phyloP scores from a whole-genome alignment of 2,329 filamentous ascomycete species.

The Talaromyces verruculosus region DNA sequence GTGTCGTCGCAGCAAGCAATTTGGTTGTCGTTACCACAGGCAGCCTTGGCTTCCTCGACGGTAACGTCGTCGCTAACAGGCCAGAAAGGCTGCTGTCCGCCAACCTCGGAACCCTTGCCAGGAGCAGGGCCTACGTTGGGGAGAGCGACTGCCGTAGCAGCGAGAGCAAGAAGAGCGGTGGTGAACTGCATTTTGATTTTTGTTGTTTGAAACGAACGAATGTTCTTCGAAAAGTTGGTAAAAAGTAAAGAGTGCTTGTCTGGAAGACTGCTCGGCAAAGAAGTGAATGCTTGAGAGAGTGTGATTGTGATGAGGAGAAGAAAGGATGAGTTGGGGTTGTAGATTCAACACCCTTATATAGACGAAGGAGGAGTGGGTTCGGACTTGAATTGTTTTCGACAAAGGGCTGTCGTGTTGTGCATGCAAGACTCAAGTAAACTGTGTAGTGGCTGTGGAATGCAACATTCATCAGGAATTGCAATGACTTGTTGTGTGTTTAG shows the following conservation, averaged over 20 bases:
- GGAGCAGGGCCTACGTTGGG: conserved; percentile 26
- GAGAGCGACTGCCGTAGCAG: conserved; percentile 35
- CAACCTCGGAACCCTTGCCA: conserved; percentile 27
- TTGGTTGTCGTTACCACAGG: conserved; percentile 41
- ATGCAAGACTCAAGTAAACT: not conserved
- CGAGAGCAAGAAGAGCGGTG: conserved; percentile 37
- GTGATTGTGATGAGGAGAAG: conserved; percentile 31
- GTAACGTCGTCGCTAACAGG: conserved; percentile 34
- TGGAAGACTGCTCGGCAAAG: conserved; percentile 26
- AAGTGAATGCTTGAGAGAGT: conserved; percentile 26
- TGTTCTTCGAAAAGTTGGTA: conserved; percentile 24
- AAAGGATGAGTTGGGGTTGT: conserved; percentile 21
- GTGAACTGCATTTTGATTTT: conserved; percentile 42
- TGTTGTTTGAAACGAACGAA: conserved; percentile 22
- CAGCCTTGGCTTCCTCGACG: conserved; percentile 40
- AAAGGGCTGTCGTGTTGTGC: conserved; percentile 19
- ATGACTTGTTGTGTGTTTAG: conserved; percentile 23
- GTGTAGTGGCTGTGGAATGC: conserved; percentile 33
- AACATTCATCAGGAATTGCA: conserved; percentile 28
- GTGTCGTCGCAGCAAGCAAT: conserved; percentile 44
- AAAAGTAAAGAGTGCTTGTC: conserved; percentile 22
- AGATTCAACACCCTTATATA: conserved; percentile 35
- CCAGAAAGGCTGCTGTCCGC: conserved; percentile 35
- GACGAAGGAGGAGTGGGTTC: conserved; percentile 29
- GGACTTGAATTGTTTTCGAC: conserved; percentile 17